Evolutionary conservation across 2,329 filamentous ascomycete species (phyloP), one percentile per base, ranked within the genome.

Genomic region (Zymoseptoria brevis): DNA sequence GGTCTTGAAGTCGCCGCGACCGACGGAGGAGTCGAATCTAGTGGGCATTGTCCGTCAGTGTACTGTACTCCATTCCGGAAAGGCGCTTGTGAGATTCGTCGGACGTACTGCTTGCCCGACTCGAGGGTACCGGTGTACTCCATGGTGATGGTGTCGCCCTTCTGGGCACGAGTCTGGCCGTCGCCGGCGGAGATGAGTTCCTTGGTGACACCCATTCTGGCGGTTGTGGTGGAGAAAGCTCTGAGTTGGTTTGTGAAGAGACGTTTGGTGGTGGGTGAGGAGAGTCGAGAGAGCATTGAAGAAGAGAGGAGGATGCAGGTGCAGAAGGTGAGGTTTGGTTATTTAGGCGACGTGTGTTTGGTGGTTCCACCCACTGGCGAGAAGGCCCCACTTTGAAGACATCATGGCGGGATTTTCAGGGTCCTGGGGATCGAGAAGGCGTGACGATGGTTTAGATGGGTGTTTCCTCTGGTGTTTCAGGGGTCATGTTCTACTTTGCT

Each of bases 81-180:
- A 9, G 11, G 35, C 9, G 35, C 3, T n/a, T 53, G 9, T 4
- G 19, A 11, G n/a, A 26, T 11, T 11, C n/a, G 13, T 51, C 5
- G 21, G 13, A 60, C 87, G 70, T 79, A 96, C 91, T 90, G 72
- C 24, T 74, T 76, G 69, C 92, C 92, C 81, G 82, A 83, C 70
- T 83, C 88, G 64, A 97, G 81, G 77, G 80, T 96, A 69, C 94
- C 94, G 50, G 88, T 94, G 82, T 97, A 97, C 77, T 94, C 85
- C 72, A 97, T 96, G 71, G 83, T 84, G 71, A 97, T 89, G 24
- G 77, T 83, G 74, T 96, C 85, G 66, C 89, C 88, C 16, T 72
- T 69, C 65, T 76, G 72, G 59, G 93, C 89, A 65, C 75, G 79
- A 69, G 84, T 73, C 59, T 81, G 80, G 59, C 79, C 78, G 69